Base-by-base conservation (phyloP, 441 rosid species). In the Gossypium armourianum region DNA sequence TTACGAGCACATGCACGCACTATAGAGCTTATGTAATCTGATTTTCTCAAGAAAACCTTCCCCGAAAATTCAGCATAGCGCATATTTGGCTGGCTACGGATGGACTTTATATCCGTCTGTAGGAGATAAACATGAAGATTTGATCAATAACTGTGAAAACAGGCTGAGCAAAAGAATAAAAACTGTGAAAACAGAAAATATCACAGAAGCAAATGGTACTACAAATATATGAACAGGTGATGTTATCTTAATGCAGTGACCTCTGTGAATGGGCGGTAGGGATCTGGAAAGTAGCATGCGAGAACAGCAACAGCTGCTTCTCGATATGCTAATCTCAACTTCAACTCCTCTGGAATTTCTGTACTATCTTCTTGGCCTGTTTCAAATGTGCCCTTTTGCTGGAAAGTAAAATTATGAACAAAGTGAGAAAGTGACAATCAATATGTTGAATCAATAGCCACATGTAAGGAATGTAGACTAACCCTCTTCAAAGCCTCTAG, bases 301-400 rank as follows among this genome's bases (percentile, higher is more conserved):
- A 93, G 91, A 82, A 91, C 83, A 74, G 96, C 92, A 81, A 88
- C 97, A 85, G 92, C 86, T 71, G 98, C 97, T 82, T 93, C 98
- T 70, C 98, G 77, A 71, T 93, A 91, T 68, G 97, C 98, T 75
- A 94, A 79, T 82, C 97, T 86, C 86, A 91, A 79, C 76, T 84
- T 86, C 71, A 94, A 26, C 71, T 93, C 98, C 77, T 87, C 91
- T 4, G 98, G 94, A 72, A 94, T 82, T 76, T 84, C 91, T 21
- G 85, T 79, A 67, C 91, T 89, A 72, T 94, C 99, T 82, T 94
- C 99, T 85, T 88, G 94, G 61, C 99, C 97, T 15, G 97, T 94
- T 78, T 92, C 99, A 83, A 89, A 94, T 55, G 99, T 94, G 4
- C 97, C 99, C 79, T 87, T 86, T 94, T 94, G 97, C 99, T 94